A percentile compares a stretch with the other conserved stretches of the same genome.
Evolutionary conservation across 257 asterid genomes (phyloP).

Genomic region (Solanum bulbocastanum): DNA sequence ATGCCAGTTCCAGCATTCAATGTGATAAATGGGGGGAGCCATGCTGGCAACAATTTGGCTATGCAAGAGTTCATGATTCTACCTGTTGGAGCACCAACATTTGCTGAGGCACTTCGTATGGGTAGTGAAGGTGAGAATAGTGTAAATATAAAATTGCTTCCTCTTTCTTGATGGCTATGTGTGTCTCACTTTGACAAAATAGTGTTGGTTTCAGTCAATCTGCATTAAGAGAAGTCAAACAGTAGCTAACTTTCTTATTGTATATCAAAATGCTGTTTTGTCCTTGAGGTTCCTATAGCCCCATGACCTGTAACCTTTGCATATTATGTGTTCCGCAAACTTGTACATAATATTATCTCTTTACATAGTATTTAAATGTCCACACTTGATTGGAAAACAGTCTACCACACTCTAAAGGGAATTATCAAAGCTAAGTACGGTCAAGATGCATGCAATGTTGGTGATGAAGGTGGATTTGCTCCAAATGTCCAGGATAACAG

Average conservation of each 20-base stretch:
- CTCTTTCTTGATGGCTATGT: not conserved
- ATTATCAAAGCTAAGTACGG: constrained; percentile 94
- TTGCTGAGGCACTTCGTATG: constrained; percentile 84
- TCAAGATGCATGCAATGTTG: constrained; percentile 99
- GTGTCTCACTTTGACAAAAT: not conserved
- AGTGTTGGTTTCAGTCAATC: not conserved
- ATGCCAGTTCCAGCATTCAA: constrained; percentile 99
- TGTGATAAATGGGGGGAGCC: constrained; percentile 97
- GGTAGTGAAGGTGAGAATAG: constrained; percentile 79
- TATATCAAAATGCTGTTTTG: not conserved
- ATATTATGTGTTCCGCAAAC: not conserved
- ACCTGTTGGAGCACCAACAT: constrained; percentile 88
- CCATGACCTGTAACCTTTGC: not conserved
- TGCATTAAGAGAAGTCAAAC: not conserved
- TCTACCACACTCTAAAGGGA: constrained; percentile 86
- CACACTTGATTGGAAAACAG: constrained; percentile 25
- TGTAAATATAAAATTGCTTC: not conserved
- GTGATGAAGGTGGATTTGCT: constrained; percentile 99
- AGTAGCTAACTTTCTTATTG: not conserved
- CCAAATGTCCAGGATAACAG: constrained; percentile 97
- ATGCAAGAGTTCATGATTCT: constrained; percentile 98
- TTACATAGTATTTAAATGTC: not conserved
- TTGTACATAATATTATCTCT: not conserved
- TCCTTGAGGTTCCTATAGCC: not conserved
- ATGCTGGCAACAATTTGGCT: constrained; percentile 96